Base-by-base conservation (phyloP, 2,329 filamentous ascomycete genomes). In the Xylariaceae sp. region DNA sequence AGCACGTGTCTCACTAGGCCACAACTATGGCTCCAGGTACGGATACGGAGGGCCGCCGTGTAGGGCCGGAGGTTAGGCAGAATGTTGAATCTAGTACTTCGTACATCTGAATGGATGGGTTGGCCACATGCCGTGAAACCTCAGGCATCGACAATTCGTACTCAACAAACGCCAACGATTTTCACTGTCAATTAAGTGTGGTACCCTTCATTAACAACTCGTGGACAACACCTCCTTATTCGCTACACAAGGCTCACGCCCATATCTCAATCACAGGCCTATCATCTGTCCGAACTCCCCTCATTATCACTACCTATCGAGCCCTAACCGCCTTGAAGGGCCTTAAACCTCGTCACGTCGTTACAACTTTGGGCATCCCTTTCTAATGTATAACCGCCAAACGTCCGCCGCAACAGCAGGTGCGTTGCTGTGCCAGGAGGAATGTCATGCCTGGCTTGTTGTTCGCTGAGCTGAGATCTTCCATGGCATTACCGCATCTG, bases 401-500 rank as follows among this genome's bases (percentile, higher is more conserved):
- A 55, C 75, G 74, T 2, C 82, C 83, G 6, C 79, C 78, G 62
- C 83, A 86, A 4, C 76, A 76, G 61, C 83, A 86, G 66, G 77
- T 78, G 23, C 80, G 74, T 70, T 84, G 80, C 68, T 84, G 82
- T 10, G 74, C 73, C 50, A 85, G 68, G 42, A 85, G 75, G 69
- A 83, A 84, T 2, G 74, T 77, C 58, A 80, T 77, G 1, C 81
- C 82, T 0, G 82, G 77, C 60, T 76, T 75, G 23, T 73, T 73
- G 11, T 72, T 76, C 5, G 58, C 30, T 7, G 65, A 49, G 34
- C 71, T 72, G 0, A 82, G 73, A 62, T 88, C 85, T 66, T 87
- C 85, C 77, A 88, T 88, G n/a, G 88, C 78, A 53, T 82, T 78
- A 50, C 83, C 79, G 70, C 87, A 89, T 45, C 87, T 77, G 17